phyloP scores from a whole-genome alignment of 2,329 filamentous ascomycete species.

The Fusarium aywerte region DNA sequence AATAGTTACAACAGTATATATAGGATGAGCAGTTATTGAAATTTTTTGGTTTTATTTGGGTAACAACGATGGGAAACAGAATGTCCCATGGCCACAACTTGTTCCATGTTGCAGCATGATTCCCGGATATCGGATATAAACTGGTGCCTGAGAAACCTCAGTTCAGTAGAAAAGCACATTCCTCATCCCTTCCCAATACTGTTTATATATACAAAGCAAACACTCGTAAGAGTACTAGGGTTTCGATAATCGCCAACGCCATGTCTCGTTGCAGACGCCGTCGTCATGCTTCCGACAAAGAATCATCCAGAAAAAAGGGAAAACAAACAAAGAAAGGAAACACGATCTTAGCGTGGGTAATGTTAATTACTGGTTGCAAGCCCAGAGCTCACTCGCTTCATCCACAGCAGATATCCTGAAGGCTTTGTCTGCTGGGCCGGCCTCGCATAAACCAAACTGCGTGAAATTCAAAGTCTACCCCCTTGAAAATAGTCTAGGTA shows the following conservation, averaged over 20 bases:
- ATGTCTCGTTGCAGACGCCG: constrained; percentile 46
- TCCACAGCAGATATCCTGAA: constrained; percentile 16
- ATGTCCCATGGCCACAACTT: constrained; percentile 20
- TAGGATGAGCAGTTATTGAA: constrained; percentile 19
- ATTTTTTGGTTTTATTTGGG: constrained; percentile 31
- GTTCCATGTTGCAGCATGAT: constrained; percentile 5
- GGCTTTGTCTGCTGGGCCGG: constrained; percentile 6
- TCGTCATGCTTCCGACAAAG: constrained; percentile 46
- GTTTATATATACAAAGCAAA: constrained; percentile 49
- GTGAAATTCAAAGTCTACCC: constrained; percentile 29
- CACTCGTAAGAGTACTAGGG: constrained; percentile 43
- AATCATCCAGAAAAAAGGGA: constrained; percentile 34
- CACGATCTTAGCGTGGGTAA: constrained; percentile 22
- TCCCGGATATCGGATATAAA: constrained; percentile 36
- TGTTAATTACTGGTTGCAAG: constrained; percentile 15
- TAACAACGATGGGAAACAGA: constrained; percentile 14
- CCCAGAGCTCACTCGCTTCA: constrained; percentile 10
- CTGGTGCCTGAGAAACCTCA: constrained; percentile 32
- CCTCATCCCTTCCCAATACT: constrained; percentile 39
- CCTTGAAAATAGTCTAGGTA: constrained; percentile 17
- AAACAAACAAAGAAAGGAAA: constrained; percentile 27
- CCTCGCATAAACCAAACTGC: constrained; percentile 20
- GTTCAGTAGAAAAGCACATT: constrained; percentile 38
- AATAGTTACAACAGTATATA: neutral
- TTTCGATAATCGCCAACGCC: constrained; percentile 47